Percentiles rank a stretch among this genome's conserved stretches.
Conservation (phyloP, 1,139 yeast genomes). For the Saccharomyces hybrid region DNA sequence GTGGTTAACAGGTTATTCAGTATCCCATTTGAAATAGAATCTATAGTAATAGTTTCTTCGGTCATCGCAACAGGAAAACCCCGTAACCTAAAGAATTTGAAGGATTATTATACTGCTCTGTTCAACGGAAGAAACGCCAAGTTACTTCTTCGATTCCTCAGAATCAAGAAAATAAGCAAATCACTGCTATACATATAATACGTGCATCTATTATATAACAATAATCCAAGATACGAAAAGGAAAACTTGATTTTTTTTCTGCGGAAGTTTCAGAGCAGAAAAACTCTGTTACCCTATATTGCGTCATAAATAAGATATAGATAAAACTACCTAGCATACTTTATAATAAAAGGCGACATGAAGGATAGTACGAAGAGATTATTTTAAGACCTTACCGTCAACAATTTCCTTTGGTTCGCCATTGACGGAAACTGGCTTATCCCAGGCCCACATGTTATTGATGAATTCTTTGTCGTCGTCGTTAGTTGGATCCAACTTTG, state of each 20-base stretch:
- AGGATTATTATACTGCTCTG: neutral
- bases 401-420: slow-evolving; percentile 64
- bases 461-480: slow-evolving; percentile 62
- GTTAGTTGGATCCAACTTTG: slow-evolving; percentile 59
- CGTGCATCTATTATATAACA: neutral
- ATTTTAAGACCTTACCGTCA: slow-evolving; percentile 81
- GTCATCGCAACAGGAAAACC: slow-evolving; percentile 7
- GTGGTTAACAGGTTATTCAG: slow-evolving; percentile 24
- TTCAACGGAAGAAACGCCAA: neutral
- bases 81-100: neutral
- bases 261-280: neutral
- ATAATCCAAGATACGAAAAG: neutral
- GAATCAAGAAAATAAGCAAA: neutral
- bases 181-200: neutral
- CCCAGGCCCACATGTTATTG: slow-evolving; percentile 81
- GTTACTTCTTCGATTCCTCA: neutral
- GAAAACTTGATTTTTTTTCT: neutral
- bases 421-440: slow-evolving; percentile 58
- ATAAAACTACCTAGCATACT: neutral
- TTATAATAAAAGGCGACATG: neutral
- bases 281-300: neutral
- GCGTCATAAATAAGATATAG: neutral
- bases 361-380: slow-evolving; percentile 19
- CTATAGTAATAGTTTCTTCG: slow-evolving; percentile 15
- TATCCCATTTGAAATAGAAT: slow-evolving; percentile 20